A percentile compares a stretch with the other conserved stretches of the same genome.
Evolutionary conservation across 768 basidiomycete genomes (phyloP).

Genomic region (Lanmaoa pseudosensibilis): DNA sequence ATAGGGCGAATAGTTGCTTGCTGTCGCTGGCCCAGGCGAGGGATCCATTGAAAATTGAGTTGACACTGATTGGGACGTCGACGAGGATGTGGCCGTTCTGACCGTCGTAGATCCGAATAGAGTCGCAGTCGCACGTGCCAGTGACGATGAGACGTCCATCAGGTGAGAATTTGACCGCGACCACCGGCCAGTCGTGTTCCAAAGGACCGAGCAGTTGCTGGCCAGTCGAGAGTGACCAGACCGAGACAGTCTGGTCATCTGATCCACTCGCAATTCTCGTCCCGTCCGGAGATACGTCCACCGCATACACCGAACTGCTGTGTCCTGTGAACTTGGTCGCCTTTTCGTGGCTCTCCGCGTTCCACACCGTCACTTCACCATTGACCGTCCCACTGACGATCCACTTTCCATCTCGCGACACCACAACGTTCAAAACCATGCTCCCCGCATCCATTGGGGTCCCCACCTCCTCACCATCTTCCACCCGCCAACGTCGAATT

Average conservation of each 20-base stretch:
- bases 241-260: neutral
- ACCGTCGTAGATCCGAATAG: neutral
- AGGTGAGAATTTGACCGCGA: constrained; percentile 1
- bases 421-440: too few relatives aligned
- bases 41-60: neutral
- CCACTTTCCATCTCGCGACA: too few relatives aligned
- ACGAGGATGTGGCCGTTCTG: neutral
- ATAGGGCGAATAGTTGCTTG: neutral
- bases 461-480: too few relatives aligned
- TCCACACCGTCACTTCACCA: too few relatives aligned
- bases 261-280: neutral
- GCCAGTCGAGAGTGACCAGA: neutral
- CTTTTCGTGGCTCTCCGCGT: too few relatives aligned
- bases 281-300: neutral
- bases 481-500: too few relatives aligned
- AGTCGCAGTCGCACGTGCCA: neutral
- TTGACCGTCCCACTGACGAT: too few relatives aligned
- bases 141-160: neutral
- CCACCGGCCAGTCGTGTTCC: neutral
- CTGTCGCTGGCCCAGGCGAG: constrained; percentile 1
- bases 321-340: too few relatives aligned
- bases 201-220: neutral
- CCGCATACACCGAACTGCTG: too few relatives aligned
- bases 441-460: too few relatives aligned
- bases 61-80: neutral